These are phyloP conservation scores for Dothideomycetes sp. DNA, from an alignment of 2,329 filamentous ascomycete genomes.

Conservation along the genomic window DNA sequence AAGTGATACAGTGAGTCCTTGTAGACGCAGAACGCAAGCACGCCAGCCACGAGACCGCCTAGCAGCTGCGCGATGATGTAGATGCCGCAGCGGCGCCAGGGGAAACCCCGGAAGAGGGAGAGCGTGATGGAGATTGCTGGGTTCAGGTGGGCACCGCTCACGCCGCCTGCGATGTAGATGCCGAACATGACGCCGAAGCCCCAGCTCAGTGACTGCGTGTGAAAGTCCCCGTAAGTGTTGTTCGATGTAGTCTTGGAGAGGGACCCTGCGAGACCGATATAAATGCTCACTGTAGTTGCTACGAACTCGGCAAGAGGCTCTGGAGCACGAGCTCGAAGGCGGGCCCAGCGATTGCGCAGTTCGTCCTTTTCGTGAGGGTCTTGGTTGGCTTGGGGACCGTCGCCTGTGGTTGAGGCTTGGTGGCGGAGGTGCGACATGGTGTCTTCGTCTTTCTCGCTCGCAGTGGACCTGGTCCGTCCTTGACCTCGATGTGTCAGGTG, in stretches of 20 bases:
- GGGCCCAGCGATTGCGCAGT: neutral
- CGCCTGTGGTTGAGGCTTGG: neutral
- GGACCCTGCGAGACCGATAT: neutral
- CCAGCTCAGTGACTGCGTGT: conserved; percentile 32
- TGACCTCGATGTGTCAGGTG: neutral
- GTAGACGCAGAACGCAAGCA: conserved; percentile 35
- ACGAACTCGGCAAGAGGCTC: conserved; percentile 1
- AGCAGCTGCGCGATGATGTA: conserved; percentile 43
- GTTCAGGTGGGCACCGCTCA: conserved; percentile 37
- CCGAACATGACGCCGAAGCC: conserved; percentile 33
- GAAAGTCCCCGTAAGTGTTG: conserved; percentile 8
- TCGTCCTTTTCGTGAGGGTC: neutral
- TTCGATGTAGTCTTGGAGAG: neutral
- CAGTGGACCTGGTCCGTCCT: neutral
- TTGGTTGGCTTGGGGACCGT: neutral
- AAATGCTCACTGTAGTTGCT: neutral
- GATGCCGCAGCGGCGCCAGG: conserved; percentile 37
- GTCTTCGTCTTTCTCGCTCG: neutral
- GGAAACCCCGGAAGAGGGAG: conserved; percentile 39
- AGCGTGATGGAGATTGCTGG: conserved; percentile 33
- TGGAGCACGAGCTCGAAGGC: neutral
- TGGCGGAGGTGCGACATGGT: neutral
- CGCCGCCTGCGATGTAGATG: conserved; percentile 29
- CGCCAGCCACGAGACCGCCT: conserved; percentile 37
- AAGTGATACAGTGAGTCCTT: conserved; percentile 24